A percentile compares a stretch with the other conserved stretches of the same genome.
These are phyloP conservation scores for Arabis hirsuta DNA, from an alignment of 345 rosid genomes.

Conservation along the genomic window DNA sequence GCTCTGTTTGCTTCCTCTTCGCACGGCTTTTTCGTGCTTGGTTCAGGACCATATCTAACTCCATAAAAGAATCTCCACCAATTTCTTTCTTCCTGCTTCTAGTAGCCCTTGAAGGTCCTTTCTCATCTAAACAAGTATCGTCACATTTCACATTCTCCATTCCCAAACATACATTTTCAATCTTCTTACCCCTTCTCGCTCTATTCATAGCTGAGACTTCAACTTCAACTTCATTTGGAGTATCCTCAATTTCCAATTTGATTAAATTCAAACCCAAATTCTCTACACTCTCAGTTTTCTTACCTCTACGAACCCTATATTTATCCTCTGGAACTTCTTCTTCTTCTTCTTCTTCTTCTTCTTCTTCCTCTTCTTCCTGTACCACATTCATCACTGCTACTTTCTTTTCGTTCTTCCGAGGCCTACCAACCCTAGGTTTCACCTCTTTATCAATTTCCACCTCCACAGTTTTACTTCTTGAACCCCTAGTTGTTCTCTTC, in stretches of 20 bases:
- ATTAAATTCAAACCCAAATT: slow-evolving; percentile 30
- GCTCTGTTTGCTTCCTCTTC: slow-evolving; percentile 26
- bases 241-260: slow-evolving; percentile 39
- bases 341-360: slow-evolving; percentile 32
- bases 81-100: slow-evolving; percentile 45
- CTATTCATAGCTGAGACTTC: slow-evolving; percentile 30
- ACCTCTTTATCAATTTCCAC: slow-evolving; percentile 23
- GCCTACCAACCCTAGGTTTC: slow-evolving; percentile 38
- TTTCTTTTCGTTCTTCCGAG: slow-evolving; percentile 26
- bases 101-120: slow-evolving; percentile 43
- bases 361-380: background rate
- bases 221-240: slow-evolving; percentile 21
- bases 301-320: slow-evolving; percentile 37
- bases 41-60: slow-evolving; percentile 34
- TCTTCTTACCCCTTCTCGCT: slow-evolving; percentile 45
- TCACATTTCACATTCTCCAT: slow-evolving; percentile 21
- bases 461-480: slow-evolving; percentile 31
- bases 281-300: slow-evolving; percentile 30
- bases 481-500: slow-evolving; percentile 45
- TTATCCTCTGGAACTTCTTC: slow-evolving; percentile 36
- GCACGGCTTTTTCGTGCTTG: slow-evolving; percentile 38
- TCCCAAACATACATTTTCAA: slow-evolving; percentile 7
- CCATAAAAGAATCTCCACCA: slow-evolving; percentile 36
- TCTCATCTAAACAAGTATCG: slow-evolving; percentile 15
- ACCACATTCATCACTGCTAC: slow-evolving; percentile 1